Percentiles rank a stretch among this genome's conserved stretches.
Conservation (phyloP, 306 rosid genomes). For the Cyamopsis tetragonoloba region DNA sequence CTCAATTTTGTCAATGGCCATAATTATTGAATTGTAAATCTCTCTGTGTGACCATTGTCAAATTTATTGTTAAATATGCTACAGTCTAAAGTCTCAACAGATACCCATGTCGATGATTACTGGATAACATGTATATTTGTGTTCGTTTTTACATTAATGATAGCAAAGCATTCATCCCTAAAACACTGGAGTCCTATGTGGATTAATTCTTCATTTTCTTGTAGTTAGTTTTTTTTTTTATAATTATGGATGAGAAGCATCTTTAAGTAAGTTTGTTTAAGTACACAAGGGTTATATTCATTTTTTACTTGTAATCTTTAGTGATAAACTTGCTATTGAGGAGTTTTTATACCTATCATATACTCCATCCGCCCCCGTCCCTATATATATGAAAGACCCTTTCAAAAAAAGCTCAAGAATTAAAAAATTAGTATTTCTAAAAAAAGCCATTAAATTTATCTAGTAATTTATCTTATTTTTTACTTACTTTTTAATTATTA, state of each 20-base stretch:
- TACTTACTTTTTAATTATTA: no score
- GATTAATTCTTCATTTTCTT: background rate
- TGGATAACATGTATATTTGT: constrained; percentile 26
- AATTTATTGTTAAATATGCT: constrained; percentile 22
- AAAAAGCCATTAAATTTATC: no score
- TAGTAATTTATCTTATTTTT: no score
- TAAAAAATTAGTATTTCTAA: no score
- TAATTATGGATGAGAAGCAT: background rate
- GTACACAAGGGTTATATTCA: no score
- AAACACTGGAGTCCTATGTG: background rate
- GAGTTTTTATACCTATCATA: no score
- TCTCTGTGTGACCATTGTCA: constrained; percentile 5
- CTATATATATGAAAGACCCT: no score
- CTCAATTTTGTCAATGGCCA: constrained; percentile 13
- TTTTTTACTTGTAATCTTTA: no score
- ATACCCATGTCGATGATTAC: background rate
- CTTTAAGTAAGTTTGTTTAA: no score
- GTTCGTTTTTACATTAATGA: constrained; percentile 24
- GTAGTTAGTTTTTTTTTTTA: background rate
- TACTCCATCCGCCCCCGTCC: no score
- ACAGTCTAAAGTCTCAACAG: constrained; percentile 34
- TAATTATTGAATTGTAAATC: constrained; percentile 34
- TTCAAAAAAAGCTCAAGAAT: no score
- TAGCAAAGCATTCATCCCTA: constrained; percentile 6
- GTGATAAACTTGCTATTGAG: no score